A percentile compares a stretch with the other conserved stretches of the same genome.
Evolutionary conservation across 331 rosid genomes (phyloP).

Genomic region (Prunus yedoensis): DNA sequence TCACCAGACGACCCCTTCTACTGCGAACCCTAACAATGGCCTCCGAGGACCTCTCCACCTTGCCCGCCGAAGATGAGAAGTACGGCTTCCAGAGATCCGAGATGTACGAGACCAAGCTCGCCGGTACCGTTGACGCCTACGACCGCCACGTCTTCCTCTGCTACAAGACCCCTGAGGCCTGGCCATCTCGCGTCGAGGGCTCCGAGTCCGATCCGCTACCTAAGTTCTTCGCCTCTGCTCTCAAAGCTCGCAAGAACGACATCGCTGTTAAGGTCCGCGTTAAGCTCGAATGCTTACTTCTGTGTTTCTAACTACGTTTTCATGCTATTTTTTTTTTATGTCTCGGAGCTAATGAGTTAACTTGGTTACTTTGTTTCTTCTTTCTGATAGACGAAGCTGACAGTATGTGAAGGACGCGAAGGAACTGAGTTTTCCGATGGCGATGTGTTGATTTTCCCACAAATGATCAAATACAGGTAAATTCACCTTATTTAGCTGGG

Average conservation of each 20-base stretch:
- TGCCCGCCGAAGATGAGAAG: conserved; percentile 43
- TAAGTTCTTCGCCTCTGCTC: conserved; percentile 47
- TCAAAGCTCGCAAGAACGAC: conserved; percentile 59
- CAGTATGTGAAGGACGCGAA: conserved; percentile 67
- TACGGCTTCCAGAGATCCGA: conserved; percentile 77
- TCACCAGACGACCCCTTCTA: background rate
- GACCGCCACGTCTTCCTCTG: conserved; percentile 75
- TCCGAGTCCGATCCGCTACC: conserved; percentile 63
- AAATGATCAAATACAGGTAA: conserved; percentile 78
- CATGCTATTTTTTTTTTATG: background rate
- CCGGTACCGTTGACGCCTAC: conserved; percentile 61
- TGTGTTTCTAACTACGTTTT: background rate
- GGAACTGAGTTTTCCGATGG: conserved; percentile 62
- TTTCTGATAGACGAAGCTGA: conserved; percentile 56
- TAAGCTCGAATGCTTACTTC: background rate
- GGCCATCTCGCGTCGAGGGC: conserved; percentile 69
- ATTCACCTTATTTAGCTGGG: background rate
- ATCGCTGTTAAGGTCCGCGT: conserved; percentile 45
- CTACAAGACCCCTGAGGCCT: conserved; percentile 57
- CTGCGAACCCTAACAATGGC: conserved; percentile 39
- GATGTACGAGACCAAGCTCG: conserved; percentile 64
- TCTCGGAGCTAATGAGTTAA: conserved; percentile 1
- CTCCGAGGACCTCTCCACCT: conserved; percentile 35
- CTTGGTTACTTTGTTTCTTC: background rate
- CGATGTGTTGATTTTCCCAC: conserved; percentile 81